Base-by-base conservation (phyloP, 768 basidiomycete genomes). In the Pholiota molesta region DNA sequence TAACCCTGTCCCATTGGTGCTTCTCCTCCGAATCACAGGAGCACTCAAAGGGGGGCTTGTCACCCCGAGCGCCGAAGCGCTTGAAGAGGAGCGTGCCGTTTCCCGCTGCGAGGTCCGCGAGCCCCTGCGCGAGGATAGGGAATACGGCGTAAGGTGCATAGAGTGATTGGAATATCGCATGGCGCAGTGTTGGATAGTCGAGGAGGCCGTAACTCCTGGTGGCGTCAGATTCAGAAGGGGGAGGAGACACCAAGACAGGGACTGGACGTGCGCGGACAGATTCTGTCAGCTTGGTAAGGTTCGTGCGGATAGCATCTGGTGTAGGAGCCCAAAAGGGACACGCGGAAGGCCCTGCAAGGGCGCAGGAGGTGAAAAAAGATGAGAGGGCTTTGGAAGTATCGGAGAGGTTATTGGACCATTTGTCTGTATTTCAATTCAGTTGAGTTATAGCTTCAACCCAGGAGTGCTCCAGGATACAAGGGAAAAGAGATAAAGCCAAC, bases 261-360 rank as follows among this genome's bases (percentile, higher is more conserved):
- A 80, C 51, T 0, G 81, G 81, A 0, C 65, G 67, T 0, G 59
- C 45, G 10, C 70, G 69, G 1, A 82, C 56, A n/a, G 68, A 58
- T 1, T 72, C 69, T 53, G 75, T 77, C 1, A 82, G 62, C 1
- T 56, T 57, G 1, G 76, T 76, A 5, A 81, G 66, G 40, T 80
- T 81, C 11, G 67, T 66, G 2, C 68, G 62, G 21, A 82, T 75
- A 2, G 72, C 69, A 0, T 66, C 65, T 0, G 80, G 66, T 1
- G 73, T 73, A 0, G 77, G 69, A 9, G 78, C 75, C 65, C 75
- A 79, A 68, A 82, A 80, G 4, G 76, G 52, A 62, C 81, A 81
- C 5, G 44, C 54, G 7, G 59, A 42, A 0, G 77, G 76, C 0
- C 80, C 81, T 0, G 77, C 79, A 0, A 71, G 68, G 37, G 72